phyloP scores from a whole-genome alignment of 176 grass and related monocot genomes.

The Pontederia paniculata region DNA sequence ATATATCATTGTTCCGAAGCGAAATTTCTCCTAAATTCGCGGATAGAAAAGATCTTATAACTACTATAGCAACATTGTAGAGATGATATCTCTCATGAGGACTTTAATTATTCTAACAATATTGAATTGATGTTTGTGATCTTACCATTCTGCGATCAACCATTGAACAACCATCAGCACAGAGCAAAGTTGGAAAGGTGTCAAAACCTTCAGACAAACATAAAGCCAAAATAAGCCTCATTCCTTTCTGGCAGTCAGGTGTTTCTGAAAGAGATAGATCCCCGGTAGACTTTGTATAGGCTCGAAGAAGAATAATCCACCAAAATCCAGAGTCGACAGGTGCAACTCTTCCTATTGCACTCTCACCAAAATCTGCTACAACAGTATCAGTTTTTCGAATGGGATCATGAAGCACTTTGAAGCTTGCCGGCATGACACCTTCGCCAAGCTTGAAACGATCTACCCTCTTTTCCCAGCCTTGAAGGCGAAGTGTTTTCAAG shows the following conservation, averaged over 20 bases:
- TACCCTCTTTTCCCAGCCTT: conserved; percentile 14
- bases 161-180: conserved; percentile 17
- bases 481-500: conserved; percentile 7
- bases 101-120: background rate
- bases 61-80: no score
- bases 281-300: conserved; percentile 10
- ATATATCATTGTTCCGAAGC: no score
- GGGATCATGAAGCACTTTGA: conserved; percentile 17
- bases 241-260: conserved; percentile 12
- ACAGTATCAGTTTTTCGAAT: conserved; percentile 1
- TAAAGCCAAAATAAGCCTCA: conserved; percentile 11
- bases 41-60: no score
- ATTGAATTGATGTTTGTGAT: background rate
- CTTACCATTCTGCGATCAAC: conserved; percentile 18
- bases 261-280: conserved; percentile 12
- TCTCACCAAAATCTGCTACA: conserved; percentile 14
- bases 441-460: conserved; percentile 15
- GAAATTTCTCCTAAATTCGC: no score
- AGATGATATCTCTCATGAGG: no score
- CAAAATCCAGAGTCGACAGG: conserved; percentile 16
- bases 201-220: conserved; percentile 14
- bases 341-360: conserved; percentile 16
- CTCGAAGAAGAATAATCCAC: conserved; percentile 16
- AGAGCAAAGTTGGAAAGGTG: conserved; percentile 12
- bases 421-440: conserved; percentile 17